phyloP scores from a whole-genome alignment of 768 basidiomycete species.

The Chalciporus piperatus region DNA sequence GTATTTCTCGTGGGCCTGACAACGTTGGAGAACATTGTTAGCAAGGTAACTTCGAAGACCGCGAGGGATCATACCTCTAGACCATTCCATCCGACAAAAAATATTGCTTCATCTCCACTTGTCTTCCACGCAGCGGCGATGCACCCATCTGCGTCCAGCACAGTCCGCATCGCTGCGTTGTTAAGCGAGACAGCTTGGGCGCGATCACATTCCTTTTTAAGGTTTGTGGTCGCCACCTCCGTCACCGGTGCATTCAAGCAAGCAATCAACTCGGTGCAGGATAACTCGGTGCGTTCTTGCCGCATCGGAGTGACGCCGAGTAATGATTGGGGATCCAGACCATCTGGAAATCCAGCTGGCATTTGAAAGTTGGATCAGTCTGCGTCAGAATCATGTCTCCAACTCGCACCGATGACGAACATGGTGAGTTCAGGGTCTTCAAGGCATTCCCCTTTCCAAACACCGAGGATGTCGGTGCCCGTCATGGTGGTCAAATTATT shows the following conservation, averaged over 20 bases:
- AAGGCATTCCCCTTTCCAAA: conserved; percentile 1
- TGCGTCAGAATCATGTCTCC: background rate
- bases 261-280: background rate
- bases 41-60: background rate
- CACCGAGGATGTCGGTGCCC: background rate
- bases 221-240: background rate
- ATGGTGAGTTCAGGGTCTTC: conserved; percentile 2
- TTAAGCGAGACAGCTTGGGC: background rate
- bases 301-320: background rate
- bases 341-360: background rate
- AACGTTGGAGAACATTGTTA: background rate
- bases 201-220: background rate
- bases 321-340: background rate
- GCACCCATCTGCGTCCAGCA: background rate
- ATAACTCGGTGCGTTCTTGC: background rate
- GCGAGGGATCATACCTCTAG: background rate
- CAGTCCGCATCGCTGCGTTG: conserved; percentile 3
- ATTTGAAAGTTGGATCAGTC: background rate
- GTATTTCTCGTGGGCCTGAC: background rate
- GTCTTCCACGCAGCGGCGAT: background rate
- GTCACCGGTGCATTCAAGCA: conserved; percentile 3
- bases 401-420: background rate
- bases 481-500: background rate
- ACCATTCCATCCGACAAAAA: conserved; percentile 1
- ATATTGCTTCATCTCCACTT: background rate